Evolutionary conservation across 2,329 filamentous ascomycete species (phyloP).

Genomic region (Tolypocladium paradoxum): DNA sequence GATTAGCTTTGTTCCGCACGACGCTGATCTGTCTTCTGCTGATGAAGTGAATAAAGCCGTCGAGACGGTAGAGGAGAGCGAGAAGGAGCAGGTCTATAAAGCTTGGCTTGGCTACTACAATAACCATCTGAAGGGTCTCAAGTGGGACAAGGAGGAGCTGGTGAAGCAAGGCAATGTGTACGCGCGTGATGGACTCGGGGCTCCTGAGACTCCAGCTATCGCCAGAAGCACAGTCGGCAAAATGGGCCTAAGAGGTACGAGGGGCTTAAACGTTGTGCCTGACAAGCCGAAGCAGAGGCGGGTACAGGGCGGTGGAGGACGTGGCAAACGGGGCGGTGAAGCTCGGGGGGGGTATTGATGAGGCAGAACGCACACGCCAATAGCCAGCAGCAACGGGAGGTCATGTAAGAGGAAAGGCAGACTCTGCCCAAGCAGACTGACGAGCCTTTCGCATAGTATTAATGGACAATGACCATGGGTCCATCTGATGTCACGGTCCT

Average conservation of each 20-base stretch:
- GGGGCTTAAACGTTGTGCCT: constrained; percentile 35
- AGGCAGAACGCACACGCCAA: background rate
- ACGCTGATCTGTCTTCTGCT: constrained; percentile 32
- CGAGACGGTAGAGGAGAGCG: constrained; percentile 30
- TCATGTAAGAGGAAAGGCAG: background rate
- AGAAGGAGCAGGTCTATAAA: constrained; percentile 40
- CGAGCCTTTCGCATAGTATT: background rate
- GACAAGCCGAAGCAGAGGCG: constrained; percentile 22
- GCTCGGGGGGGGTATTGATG: background rate
- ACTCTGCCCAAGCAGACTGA: background rate
- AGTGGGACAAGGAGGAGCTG: constrained; percentile 31
- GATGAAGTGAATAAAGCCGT: constrained; percentile 27
- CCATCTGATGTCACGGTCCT: no score
- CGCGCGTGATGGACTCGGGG: constrained; percentile 35
- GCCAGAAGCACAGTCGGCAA: constrained; percentile 38
- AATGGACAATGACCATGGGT: background rate
- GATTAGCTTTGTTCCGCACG: constrained; percentile 38
- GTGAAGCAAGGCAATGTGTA: constrained; percentile 41
- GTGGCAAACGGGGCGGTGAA: background rate
- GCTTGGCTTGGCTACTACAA: constrained; percentile 49
- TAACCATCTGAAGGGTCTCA: constrained; percentile 32
- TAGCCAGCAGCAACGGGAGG: background rate
- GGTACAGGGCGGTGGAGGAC: background rate
- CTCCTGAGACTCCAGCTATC: constrained; percentile 34
- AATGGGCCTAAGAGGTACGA: constrained; percentile 45